Base-by-base conservation (phyloP, 768 basidiomycete species). In the Leccinum olivaceopallidum region DNA sequence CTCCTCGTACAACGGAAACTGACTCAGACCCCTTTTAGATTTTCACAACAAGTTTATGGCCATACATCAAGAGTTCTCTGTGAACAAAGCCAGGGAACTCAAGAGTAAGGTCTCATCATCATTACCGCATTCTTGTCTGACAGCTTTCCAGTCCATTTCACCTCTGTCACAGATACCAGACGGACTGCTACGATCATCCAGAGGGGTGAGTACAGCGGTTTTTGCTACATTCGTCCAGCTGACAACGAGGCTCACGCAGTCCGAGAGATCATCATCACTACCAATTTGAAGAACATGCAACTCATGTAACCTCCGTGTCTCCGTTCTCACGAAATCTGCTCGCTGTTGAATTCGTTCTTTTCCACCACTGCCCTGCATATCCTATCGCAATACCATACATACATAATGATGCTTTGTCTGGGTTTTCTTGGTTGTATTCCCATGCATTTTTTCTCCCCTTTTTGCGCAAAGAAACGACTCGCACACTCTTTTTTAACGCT, bases 111-210 rank as follows among this genome's bases (percentile, higher is more conserved):
- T 32, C 18, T 51, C 24, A 49, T 36, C 16, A 8, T 42, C 36
- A n/a, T 49, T 2, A 0, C 12, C 13, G 44, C 14, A 2, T 24
- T 5, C 16, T 24, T 32, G 28, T 57, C 66, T 73, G 26, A 75
- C 26, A 7, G 14, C 16, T 0, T 22, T 37, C 42, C 63, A 93
- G 91, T 90, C 57, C 90, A 93, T 73, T 79, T 87, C 59, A 93
- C 91, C 10, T 83, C 89, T 56, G 91, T 93, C 53, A 91, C 87
- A n/a, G 90, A 93, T 75, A 91, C 88, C 60, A 81, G 82, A 70
- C 79, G 81, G 64, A 93, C 91, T 39, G 79, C 82, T 42, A 86
- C 81, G 16, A 92, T 93, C 67, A 92, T 93, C 65, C 77, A 84
- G 36, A 83, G 81, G 61, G 90, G 90, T 91, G 66, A 60, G 84